Conservation (phyloP, 2,329 filamentous ascomycete genomes). For the Pseudocercospora macadamiae region DNA sequence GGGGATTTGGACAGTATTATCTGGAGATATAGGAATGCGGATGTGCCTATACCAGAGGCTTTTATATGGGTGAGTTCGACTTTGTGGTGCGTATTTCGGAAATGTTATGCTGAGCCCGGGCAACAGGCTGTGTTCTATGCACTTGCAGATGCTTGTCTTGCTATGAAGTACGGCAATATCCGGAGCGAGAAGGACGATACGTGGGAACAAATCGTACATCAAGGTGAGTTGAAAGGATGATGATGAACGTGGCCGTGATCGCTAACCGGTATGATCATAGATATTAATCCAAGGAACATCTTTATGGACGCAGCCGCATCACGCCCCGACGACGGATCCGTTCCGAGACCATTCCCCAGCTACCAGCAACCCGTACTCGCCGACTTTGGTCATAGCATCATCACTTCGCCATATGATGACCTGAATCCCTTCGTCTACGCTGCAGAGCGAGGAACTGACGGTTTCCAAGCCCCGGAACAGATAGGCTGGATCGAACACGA, state of each 20-base stretch:
- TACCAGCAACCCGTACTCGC: slow-evolving; percentile 10
- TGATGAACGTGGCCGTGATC: too few species aligned
- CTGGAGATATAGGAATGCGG: neutral
- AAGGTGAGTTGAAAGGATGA: too few species aligned
- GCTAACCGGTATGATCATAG: too few species aligned
- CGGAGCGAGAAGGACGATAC: neutral
- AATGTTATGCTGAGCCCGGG: too few species aligned
- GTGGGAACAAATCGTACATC: slow-evolving; percentile 22
- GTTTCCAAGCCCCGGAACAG: slow-evolving; percentile 8
- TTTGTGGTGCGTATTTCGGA: too few species aligned
- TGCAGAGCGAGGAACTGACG: neutral
- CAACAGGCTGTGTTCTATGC: slow-evolving; percentile 2
- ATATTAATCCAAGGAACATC: slow-evolving; percentile 16
- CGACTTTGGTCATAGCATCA: slow-evolving; percentile 11
- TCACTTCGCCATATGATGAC: slow-evolving; percentile 7
- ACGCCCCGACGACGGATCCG: neutral
- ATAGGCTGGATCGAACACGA: neutral
- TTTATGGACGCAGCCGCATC: neutral
- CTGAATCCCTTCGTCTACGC: slow-evolving; percentile 5
- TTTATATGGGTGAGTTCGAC: slow-evolving; percentile 10
- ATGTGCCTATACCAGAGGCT: slow-evolving; percentile 1
- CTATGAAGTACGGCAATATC: slow-evolving; percentile 12
- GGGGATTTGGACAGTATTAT: neutral
- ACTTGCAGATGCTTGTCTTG: slow-evolving; percentile 3
- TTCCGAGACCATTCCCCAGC: neutral